Evolutionary conservation across 208 protist species (phyloP), one percentile per base, ranked within the genome.

Genomic region (Herpetomonas samuelpessoai): DNA sequence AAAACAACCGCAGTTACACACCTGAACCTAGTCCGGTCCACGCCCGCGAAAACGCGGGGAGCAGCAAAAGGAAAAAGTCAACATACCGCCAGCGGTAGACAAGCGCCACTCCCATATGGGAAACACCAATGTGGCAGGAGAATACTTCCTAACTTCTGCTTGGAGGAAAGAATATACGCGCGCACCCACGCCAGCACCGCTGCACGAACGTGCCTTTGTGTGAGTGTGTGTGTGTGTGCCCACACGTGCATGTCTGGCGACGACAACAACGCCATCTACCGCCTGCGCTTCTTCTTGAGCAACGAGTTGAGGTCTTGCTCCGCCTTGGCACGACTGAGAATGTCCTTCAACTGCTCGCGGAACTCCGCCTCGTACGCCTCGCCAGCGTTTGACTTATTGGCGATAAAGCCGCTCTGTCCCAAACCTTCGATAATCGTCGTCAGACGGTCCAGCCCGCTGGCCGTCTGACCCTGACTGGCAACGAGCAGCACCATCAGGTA

Each of bases 401-500:
- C 65, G 18, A 95, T 63, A 52, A 92, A 90, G 2, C 65, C 46
- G 50, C 89, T 80, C 35, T 79, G 62, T 30, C 72, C 67, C 25
- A 95, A 62, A 52, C 78, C 83, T 54, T 95, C 85, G 25, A 92
- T 74, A 44, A 95, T 88, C 6, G 77, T 72, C 0, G 56, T 75
- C 38, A 92, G 57, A 24, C 83, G 69, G 44, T 95, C 88, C 46
- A 86, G 70, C 0, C 88, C 88, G 52, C 71, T 76, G 31, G 65
- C 68, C 21, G 80, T 83, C 62, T 95, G 88, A 10, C 77, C 79
- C 57, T 79, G 74, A 27, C 65, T 76, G 19, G 81, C 75, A 1
- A 89, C 81, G 35, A 89, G 74, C 26, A 95, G 69, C 56, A 86
- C 76, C 84, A 95, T 90, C 16, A 92, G 67, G 50, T 83, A 95